Conservation (phyloP, 2,329 filamentous ascomycete genomes). For the Dendryphion nanum region DNA sequence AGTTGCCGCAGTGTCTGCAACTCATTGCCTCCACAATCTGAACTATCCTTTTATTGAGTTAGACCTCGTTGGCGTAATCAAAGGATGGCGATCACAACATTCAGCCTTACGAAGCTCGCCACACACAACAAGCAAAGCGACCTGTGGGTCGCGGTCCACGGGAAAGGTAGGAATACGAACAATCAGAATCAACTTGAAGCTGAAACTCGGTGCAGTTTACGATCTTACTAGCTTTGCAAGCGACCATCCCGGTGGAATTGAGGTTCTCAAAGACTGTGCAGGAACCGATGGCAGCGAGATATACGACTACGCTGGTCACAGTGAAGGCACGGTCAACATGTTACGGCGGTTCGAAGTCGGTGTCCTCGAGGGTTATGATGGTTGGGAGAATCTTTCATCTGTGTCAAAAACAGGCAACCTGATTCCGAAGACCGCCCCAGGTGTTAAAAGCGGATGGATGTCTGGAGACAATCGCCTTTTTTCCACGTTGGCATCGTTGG, state of each 20-base stretch:
- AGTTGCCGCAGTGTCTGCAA: too few species aligned
- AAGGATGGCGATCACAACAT: neutral
- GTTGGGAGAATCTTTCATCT: neutral
- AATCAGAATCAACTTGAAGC: neutral
- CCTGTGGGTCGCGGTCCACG: conserved; percentile 54
- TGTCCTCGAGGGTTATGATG: neutral
- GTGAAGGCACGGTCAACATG: neutral
- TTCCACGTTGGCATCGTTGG: neutral
- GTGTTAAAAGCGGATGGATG: neutral
- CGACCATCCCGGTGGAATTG: conserved; percentile 54
- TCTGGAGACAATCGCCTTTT: neutral
- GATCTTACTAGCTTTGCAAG: conserved; percentile 56
- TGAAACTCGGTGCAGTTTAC: conserved; percentile 46
- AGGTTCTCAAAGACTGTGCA: conserved; percentile 38
- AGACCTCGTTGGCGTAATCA: neutral
- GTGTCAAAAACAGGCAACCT: neutral
- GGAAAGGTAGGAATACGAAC: conserved; percentile 26
- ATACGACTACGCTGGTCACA: conserved; percentile 25
- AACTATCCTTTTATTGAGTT: neutral
- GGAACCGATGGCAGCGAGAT: conserved; percentile 41
- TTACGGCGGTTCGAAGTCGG: neutral
- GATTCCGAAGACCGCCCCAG: neutral
- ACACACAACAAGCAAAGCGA: conserved; percentile 48
- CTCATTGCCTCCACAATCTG: neutral
- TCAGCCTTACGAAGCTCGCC: neutral